phyloP scores from a whole-genome alignment of 306 rosid genomes.

The Vigna trinervia region DNA sequence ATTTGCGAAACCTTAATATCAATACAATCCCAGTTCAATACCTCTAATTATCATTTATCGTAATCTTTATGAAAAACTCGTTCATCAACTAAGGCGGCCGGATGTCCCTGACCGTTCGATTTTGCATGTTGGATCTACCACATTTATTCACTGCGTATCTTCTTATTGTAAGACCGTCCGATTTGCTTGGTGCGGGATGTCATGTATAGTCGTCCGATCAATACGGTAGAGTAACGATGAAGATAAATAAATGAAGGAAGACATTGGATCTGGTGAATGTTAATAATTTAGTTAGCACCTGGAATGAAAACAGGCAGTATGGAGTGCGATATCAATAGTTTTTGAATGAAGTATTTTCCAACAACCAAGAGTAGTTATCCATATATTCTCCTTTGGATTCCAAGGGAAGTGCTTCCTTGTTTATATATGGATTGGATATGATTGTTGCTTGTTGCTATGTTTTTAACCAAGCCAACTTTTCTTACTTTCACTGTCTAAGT shows the following conservation, averaged over 20 bases:
- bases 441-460: constrained; percentile 57
- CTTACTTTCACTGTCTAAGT: background rate
- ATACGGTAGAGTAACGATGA: background rate
- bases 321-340: constrained; percentile 37
- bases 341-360: constrained; percentile 32
- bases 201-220: too few species aligned
- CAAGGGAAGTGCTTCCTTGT: constrained; percentile 34
- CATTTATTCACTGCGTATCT: too few species aligned
- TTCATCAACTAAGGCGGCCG: too few species aligned
- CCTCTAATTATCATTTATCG: too few species aligned
- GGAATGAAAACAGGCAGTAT: constrained; percentile 39
- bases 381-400: constrained; percentile 25
- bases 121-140: too few species aligned
- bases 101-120: too few species aligned
- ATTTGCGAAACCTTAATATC: too few species aligned
- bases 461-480: constrained; percentile 1
- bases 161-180: too few species aligned
- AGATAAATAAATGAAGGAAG: background rate
- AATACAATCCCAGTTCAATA: too few species aligned
- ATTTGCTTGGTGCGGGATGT: too few species aligned
- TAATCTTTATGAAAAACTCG: too few species aligned
- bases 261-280: background rate
- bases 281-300: constrained; percentile 7
- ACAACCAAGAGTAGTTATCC: constrained; percentile 39
- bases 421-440: constrained; percentile 41